Evolutionary conservation across 257 asterid species (phyloP).

Genomic region (Sherardia arvensis): DNA sequence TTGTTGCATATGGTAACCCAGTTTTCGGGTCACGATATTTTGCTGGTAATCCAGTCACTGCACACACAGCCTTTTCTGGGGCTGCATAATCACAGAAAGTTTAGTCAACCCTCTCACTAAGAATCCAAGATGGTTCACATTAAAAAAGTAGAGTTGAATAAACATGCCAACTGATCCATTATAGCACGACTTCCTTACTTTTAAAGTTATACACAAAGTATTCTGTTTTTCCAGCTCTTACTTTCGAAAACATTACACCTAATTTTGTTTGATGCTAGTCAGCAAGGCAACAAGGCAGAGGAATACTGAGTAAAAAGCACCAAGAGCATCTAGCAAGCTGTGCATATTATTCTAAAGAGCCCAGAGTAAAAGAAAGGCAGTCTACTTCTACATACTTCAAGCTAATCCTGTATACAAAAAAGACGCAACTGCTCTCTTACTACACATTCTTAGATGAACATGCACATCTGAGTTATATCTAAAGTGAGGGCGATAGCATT

Average conservation of each 20-base stretch:
- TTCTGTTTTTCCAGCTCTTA: background rate
- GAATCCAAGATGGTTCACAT: background rate
- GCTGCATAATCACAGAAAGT: slow-evolving; percentile 39
- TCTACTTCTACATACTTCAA: background rate
- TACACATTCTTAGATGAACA: background rate
- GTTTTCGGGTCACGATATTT: slow-evolving; percentile 87
- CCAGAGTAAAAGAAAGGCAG: background rate
- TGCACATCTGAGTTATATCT: background rate
- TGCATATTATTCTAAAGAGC: background rate
- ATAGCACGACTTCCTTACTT: background rate
- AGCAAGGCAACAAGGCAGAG: background rate
- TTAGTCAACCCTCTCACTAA: slow-evolving; percentile 1
- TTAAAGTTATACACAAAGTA: background rate
- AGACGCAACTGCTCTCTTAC: background rate
- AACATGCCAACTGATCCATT: background rate
- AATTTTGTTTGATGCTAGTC: background rate
- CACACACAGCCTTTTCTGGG: slow-evolving; percentile 73
- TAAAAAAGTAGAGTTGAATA: background rate
- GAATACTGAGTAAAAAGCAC: background rate
- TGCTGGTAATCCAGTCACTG: slow-evolving; percentile 83
- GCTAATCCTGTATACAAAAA: background rate
- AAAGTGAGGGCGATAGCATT: background rate
- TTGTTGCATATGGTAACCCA: slow-evolving; percentile 81
- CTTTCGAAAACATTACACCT: background rate
- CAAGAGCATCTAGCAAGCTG: background rate